phyloP scores from a whole-genome alignment of 768 basidiomycete genomes.

The Postia placenta region DNA sequence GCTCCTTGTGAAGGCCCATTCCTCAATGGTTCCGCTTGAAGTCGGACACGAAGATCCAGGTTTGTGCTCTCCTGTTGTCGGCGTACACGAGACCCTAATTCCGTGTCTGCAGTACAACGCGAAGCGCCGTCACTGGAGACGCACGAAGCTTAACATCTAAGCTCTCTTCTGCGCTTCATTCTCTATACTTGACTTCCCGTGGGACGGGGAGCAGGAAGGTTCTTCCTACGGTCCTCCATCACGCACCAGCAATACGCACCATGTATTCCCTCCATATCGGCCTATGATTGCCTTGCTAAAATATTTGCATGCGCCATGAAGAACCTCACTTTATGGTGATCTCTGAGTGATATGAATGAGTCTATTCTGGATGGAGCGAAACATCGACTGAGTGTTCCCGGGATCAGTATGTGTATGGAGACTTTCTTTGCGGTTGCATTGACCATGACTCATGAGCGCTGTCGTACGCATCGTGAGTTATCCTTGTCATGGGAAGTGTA shows the following conservation, averaged over 20 bases:
- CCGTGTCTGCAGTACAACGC: slow-evolving; percentile 66
- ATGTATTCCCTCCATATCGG: slow-evolving; percentile 20
- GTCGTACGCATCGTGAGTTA: too few species aligned
- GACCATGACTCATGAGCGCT: too few species aligned
- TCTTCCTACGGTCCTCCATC: slow-evolving; percentile 12
- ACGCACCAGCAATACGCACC: slow-evolving; percentile 11
- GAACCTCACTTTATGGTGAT: too few species aligned
- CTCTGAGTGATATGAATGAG: too few species aligned
- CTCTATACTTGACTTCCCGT: slow-evolving; percentile 2
- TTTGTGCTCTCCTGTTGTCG: slow-evolving; percentile 25
- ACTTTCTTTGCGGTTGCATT: too few species aligned
- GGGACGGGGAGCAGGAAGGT: slow-evolving; percentile 10
- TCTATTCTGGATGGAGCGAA: too few species aligned
- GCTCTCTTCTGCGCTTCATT: slow-evolving; percentile 6
- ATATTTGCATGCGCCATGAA: slow-evolving; percentile 15
- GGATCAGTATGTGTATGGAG: too few species aligned
- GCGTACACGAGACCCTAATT: background rate
- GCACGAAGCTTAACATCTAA: slow-evolving; percentile 98
- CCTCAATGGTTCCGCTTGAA: slow-evolving; percentile 99
- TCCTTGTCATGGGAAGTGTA: too few species aligned
- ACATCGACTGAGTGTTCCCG: too few species aligned
- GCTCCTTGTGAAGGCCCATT: slow-evolving; percentile 60
- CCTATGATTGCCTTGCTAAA: slow-evolving; percentile 18
- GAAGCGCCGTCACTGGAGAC: slow-evolving; percentile 98
- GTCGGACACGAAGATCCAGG: slow-evolving; percentile 92